Evolutionary conservation across 2,329 filamentous ascomycete genomes (phyloP), one percentile per base, ranked within the genome.

Genomic region (Scorias spongiosa): DNA sequence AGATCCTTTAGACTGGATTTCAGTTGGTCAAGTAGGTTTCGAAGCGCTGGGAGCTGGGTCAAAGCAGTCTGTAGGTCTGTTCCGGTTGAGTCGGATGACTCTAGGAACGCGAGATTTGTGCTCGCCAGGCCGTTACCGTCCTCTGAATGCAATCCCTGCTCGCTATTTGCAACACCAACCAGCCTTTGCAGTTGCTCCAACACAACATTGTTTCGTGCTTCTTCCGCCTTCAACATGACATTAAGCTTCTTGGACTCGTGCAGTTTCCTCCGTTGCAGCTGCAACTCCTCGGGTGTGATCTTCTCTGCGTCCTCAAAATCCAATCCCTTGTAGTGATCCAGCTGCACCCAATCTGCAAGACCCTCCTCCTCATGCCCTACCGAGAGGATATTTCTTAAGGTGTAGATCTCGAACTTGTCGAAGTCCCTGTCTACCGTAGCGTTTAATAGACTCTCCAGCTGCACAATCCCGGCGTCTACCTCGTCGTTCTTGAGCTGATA

Each of bases 201-300:
- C 12, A 88, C 69, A 2, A 74, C 75, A 15, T 80, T 80, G 59
- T 94, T 94, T 49, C 76, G 75, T 6, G 73, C 70, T 48, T 74
- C 74, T 61, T 93, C 85, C 10, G 77, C 72, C 44, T 76, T 71
- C 7, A 95, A 71, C 39, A 79, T 74, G 9, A 70, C 68, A 51
- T 87, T 79, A 10, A 94, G 68, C 57, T 80, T 81, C 58, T 80
- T 76, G n/a, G 82, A 87, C 56, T 89, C 86, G 51, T 81, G 76
- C 18, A 93, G 65, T 53, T 80, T 83, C 52, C 78, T 74, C 43
- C 87, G 75, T 49, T 91, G 76, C n/a, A 72, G 64, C 46, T 78
- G 76, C 43, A 95, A 73, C 15, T 75, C 75, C 55, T 86, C 82
- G 1, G 76, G 67, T 1, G 76, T 84, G 7, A 76, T 78, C 37